These are phyloP conservation scores for Quercus lobata DNA, from an alignment of 331 rosid species.

Conservation along the genomic window DNA sequence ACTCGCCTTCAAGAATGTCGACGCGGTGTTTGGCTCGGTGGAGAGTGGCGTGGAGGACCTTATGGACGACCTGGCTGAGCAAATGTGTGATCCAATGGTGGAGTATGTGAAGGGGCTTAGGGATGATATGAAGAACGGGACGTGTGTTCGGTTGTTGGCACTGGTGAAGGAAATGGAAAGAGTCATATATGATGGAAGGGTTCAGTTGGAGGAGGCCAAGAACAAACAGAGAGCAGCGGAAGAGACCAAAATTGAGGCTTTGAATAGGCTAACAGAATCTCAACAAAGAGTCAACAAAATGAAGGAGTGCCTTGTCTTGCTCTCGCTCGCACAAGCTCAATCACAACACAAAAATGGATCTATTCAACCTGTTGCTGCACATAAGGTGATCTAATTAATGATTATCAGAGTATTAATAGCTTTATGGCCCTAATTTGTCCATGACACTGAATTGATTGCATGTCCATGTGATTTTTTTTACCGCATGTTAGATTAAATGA, in stretches of 20 bases:
- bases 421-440: no score
- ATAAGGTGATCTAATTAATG: background rate
- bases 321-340: background rate
- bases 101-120: background rate
- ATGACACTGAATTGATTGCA: no score
- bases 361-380: background rate
- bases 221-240: background rate
- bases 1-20: background rate
- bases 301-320: background rate
- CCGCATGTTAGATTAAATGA: no score
- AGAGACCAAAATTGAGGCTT: background rate
- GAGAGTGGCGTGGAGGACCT: conserved; percentile 5
- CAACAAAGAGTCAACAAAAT: background rate
- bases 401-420: no score
- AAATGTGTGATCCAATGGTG: background rate
- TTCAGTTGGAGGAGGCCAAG: background rate
- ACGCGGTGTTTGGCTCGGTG: background rate
- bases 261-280: background rate
- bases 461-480: no score
- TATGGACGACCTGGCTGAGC: background rate
- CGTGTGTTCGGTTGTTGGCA: background rate
- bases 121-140: background rate
- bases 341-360: background rate
- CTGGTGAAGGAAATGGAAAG: background rate
- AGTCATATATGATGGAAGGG: background rate